These are phyloP conservation scores for Nannochloris sp. DNA, from an alignment of 139 green algal species.

Conservation along the genomic window DNA sequence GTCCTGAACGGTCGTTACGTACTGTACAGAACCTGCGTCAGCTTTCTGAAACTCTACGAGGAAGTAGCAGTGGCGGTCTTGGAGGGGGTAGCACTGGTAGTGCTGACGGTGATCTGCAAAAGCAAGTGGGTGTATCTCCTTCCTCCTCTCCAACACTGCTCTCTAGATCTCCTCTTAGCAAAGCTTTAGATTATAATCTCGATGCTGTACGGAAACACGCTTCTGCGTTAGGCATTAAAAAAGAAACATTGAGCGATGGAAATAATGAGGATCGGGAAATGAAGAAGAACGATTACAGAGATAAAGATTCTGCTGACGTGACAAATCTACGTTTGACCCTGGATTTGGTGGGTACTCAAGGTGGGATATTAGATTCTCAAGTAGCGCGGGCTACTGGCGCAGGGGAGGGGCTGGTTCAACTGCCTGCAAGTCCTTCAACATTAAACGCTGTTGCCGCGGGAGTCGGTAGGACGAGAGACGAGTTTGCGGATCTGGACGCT, in stretches of 20 bases:
- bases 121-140: not conserved
- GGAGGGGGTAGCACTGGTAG: not conserved
- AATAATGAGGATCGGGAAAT: not conserved
- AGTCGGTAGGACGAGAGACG: not conserved
- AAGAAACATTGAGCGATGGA: not conserved
- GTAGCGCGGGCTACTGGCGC: not conserved
- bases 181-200: slow-evolving; percentile 13
- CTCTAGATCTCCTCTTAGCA: not conserved
- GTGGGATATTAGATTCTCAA: not conserved
- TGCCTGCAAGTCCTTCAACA: not conserved
- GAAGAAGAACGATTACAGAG: too few species aligned
- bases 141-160: not conserved
- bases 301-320: not conserved
- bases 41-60: not conserved
- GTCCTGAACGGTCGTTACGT: not conserved
- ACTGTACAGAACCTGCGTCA: not conserved
- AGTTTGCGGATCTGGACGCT: slow-evolving; percentile 15
- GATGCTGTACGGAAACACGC: slow-evolving; percentile 2
- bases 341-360: not conserved
- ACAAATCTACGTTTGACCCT: not conserved
- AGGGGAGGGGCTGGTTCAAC: not conserved
- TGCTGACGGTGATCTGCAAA: not conserved
- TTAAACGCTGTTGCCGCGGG: not conserved
- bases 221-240: not conserved
- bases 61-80: not conserved